phyloP scores from a whole-genome alignment of 768 basidiomycete genomes.

The Suillus spraguei region DNA sequence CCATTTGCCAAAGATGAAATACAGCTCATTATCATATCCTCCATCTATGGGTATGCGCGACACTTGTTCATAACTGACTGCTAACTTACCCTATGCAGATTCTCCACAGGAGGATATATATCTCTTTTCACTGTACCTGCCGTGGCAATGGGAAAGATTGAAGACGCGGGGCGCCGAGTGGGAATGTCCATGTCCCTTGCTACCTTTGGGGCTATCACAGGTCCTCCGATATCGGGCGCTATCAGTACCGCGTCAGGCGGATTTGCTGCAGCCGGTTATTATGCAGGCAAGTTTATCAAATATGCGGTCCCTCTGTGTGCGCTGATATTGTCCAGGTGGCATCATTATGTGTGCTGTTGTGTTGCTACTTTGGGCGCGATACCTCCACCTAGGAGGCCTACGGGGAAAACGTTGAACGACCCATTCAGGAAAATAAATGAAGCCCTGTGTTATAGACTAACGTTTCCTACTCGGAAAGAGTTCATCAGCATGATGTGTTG shows the following conservation, averaged over 20 bases:
- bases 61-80: not conserved
- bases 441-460: not conserved
- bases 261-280: constrained; percentile 40
- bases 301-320: not conserved
- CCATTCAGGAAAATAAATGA: not conserved
- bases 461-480: not conserved
- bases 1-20: constrained; percentile 54
- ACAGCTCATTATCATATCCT: constrained; percentile 51
- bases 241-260: constrained; percentile 55
- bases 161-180: constrained; percentile 63
- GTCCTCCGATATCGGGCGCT: constrained; percentile 75
- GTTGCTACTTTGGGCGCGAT: constrained; percentile 42
- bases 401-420: constrained; percentile 34
- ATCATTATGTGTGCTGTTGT: constrained; percentile 44
- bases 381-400: constrained; percentile 41
- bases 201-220: constrained; percentile 63
- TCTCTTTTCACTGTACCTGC: constrained; percentile 59
- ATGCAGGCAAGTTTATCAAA: constrained; percentile 38
- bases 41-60: constrained; percentile 63
- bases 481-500: not conserved
- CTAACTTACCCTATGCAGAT: constrained; percentile 34
- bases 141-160: constrained; percentile 58
- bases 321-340: constrained; percentile 30
- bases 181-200: constrained; percentile 67
- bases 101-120: constrained; percentile 63